Evolutionary conservation across 768 basidiomycete species (phyloP).

Genomic region (Psilocybe cubensis): DNA sequence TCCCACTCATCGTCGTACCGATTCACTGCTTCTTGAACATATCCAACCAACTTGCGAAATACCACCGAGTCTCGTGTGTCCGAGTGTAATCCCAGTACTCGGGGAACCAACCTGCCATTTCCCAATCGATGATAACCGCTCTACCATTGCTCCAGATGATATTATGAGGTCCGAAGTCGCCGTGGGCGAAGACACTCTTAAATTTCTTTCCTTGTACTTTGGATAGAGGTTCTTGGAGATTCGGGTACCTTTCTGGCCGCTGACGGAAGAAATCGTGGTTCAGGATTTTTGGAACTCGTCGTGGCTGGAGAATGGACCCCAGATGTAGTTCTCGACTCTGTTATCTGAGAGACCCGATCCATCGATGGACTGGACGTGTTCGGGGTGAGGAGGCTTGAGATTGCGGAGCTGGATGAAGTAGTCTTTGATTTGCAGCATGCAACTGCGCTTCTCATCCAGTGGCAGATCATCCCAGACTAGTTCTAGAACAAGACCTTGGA

Average conservation of each 20-base stretch:
- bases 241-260: neutral
- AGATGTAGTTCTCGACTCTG: neutral
- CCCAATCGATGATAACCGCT: neutral
- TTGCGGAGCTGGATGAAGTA: neutral
- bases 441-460: neutral
- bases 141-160: neutral
- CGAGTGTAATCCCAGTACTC: slow-evolving; percentile 3
- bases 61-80: neutral
- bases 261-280: neutral
- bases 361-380: neutral
- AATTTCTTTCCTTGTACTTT: neutral
- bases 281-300: neutral
- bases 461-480: neutral
- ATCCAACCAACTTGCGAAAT: neutral
- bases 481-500: neutral
- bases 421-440: neutral
- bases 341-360: neutral
- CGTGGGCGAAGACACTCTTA: neutral
- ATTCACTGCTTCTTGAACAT: neutral
- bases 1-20: neutral
- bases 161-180: slow-evolving; percentile 1
- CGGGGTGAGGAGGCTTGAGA: neutral
- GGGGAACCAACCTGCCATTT: neutral
- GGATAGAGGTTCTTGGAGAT: neutral
- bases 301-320: neutral